A percentile compares a stretch with the other conserved stretches of the same genome.
phyloP scores from a whole-genome alignment of 2,329 filamentous ascomycete species.

The Fusarium sp. region DNA sequence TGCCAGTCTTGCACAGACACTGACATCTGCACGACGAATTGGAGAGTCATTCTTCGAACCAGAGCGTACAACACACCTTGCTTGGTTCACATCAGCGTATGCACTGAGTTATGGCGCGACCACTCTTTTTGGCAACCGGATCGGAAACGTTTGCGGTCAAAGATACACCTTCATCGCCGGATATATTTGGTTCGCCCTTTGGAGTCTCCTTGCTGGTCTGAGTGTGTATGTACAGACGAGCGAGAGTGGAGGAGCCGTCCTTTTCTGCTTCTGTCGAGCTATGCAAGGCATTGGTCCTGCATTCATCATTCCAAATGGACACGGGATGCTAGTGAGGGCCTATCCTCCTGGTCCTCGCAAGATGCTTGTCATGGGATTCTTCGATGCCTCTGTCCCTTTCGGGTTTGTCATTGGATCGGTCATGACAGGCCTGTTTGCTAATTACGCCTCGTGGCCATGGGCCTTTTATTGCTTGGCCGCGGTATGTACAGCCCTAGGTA shows the following conservation, averaged over 20 bases:
- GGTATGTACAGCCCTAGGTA: slow-evolving; percentile 33
- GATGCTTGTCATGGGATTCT: slow-evolving; percentile 37
- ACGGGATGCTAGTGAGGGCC: slow-evolving; percentile 36
- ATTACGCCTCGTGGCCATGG: slow-evolving; percentile 40
- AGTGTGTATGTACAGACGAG: slow-evolving; percentile 27
- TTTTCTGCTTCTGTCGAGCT: slow-evolving; percentile 39
- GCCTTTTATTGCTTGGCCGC: slow-evolving; percentile 37
- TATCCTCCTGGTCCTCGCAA: slow-evolving; percentile 41
- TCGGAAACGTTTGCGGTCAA: slow-evolving; percentile 39
- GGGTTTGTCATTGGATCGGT: slow-evolving; percentile 40
- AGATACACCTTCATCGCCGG: slow-evolving; percentile 36
- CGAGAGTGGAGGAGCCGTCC: slow-evolving; percentile 19
- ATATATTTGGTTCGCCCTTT: slow-evolving; percentile 41
- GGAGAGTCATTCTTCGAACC: slow-evolving; percentile 35
- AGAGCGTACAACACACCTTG: slow-evolving; percentile 34
- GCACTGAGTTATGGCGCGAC: slow-evolving; percentile 33
- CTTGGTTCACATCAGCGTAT: slow-evolving; percentile 41
- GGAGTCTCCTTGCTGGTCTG: slow-evolving; percentile 40
- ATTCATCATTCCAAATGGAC: slow-evolving; percentile 37
- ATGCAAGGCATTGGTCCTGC: slow-evolving; percentile 42
- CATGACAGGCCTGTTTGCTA: slow-evolving; percentile 39
- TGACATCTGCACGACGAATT: slow-evolving; percentile 33
- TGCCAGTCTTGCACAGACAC: slow-evolving; percentile 40
- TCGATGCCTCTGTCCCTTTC: slow-evolving; percentile 36
- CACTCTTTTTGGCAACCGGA: slow-evolving; percentile 36